A percentile compares a stretch with the other conserved stretches of the same genome.
Conservation (phyloP, 169 alveolate genomes). For the Babesia bovis region DNA sequence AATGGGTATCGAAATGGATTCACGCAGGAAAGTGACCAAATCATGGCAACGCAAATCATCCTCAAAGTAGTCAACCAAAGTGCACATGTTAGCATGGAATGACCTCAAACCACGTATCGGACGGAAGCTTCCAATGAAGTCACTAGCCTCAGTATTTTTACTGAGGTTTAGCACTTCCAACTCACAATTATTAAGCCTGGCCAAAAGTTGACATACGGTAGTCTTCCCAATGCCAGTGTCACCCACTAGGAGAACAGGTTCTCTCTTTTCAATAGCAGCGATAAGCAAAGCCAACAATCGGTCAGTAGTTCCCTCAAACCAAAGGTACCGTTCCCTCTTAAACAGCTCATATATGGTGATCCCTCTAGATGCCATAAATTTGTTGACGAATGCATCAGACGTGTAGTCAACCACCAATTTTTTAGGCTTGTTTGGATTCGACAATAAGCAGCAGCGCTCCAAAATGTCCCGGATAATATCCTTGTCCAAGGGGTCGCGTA, state of each 20-base stretch:
- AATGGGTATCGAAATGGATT: not conserved
- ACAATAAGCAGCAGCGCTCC: slow-evolving; percentile 63
- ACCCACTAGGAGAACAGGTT: slow-evolving; percentile 98
- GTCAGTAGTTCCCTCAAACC: slow-evolving; percentile 73
- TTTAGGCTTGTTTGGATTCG: slow-evolving; percentile 43
- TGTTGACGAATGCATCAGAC: slow-evolving; percentile 61
- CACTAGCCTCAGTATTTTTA: slow-evolving; percentile 96
- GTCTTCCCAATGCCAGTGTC: slow-evolving; percentile 99
- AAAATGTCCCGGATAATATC: slow-evolving; percentile 73
- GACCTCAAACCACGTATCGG: slow-evolving; percentile 78
- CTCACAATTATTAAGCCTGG: slow-evolving; percentile 74
- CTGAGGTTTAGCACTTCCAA: slow-evolving; percentile 91
- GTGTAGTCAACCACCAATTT: slow-evolving; percentile 52
- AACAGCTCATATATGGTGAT: slow-evolving; percentile 40
- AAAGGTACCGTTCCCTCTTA: slow-evolving; percentile 49
- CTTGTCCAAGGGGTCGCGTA: slow-evolving; percentile 87
- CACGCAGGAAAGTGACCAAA: slow-evolving; percentile 13
- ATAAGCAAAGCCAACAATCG: slow-evolving; percentile 87
- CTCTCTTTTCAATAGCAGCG: slow-evolving; percentile 90
- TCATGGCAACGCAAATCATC: slow-evolving; percentile 18
- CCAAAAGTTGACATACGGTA: slow-evolving; percentile 89
- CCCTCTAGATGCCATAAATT: slow-evolving; percentile 41
- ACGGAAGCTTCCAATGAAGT: slow-evolving; percentile 93
- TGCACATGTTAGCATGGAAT: slow-evolving; percentile 40
- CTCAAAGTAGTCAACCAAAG: slow-evolving; percentile 49